Base-by-base conservation (phyloP, 768 basidiomycete genomes). In the Pleurotus eryngii region DNA sequence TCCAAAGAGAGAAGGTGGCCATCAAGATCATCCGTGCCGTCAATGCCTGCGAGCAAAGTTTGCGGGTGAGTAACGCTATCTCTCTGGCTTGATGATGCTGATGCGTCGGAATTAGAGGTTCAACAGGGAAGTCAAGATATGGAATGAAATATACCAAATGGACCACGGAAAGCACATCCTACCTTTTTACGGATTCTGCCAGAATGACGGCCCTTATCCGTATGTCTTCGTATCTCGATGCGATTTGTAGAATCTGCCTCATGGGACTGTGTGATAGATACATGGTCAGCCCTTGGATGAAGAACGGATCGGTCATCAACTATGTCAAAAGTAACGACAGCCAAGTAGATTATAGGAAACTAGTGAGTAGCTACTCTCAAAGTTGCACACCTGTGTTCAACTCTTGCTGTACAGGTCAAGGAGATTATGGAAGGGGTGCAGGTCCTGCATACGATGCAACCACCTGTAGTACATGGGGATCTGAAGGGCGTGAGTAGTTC, bases 241-340 rank as follows among this genome's bases (percentile, higher is more conserved):
- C 24, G 35, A 1, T 26, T n/a, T 17, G 14, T 43, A 11, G n/a
- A 9, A 47, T 12, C 1, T 48, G 26, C 45, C 46, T 62, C 8
- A 67, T 27, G 6, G 49, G 18, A 20, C 15, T 38, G 18, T 9
- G 35, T 8, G 46, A 30, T 54, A 82, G 82, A 35, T 83, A 80
- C 59, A 81, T 84, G 70, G 76, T 84, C 40, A 82, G 79, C 61
- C 83, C 82, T 20, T 84, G 82, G 83, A 79, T 80, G 65, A 65
- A 68, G 22, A 76, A 83, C 51, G 83, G 83, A 37, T 79, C 75
- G 46, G 78, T 77, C 14, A 62, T 81, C 47, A 72, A 71, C 15
- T 84, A 80, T 60, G 75, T 81, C 39, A 76, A 74, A 49, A 22
- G 46, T 45, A 67, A 73, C 47, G 75, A 78, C 18, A 57, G 60